Evolutionary conservation across 345 rosid genomes (phyloP), one percentile per base, ranked within the genome.

Genomic region (Linum usitatissimum): DNA sequence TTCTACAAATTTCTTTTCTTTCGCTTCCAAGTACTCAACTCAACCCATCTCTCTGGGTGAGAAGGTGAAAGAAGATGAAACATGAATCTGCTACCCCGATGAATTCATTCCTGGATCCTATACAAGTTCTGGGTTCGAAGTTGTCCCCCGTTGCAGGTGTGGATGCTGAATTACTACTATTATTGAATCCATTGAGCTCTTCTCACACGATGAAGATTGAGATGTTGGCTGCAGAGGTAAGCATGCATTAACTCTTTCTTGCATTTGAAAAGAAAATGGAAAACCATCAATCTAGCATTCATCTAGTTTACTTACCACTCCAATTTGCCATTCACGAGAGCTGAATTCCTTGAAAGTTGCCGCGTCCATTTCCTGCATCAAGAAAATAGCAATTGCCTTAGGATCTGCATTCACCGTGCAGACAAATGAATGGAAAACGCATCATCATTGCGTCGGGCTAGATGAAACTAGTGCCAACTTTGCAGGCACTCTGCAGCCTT

Each of bases 131-230:
- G 42, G 13, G 64, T 61, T 31, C 0, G 45, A 51, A 48, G 67
- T n/a, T 42, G 57, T 74, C 66, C 64, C 62, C 65, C 68, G 65
- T 15, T 62, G 68, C 34, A 75, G 63, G 63, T 74, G 68, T 4
- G 97, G 97, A 67, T 90, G 90, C 83, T 90, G 86, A 70, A 86
- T 78, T 49, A 90, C 76, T 28, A 86, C 92, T n/a, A 87, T 66
- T 63, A 85, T 71, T 36, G 85, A 68, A 65, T 83, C 92, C 65
- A 64, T 76, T 9, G 72, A 68, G 64, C 73, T 75, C 67, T 60
- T 68, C 31, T 82, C 13, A 6, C 9, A 3, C 3, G 18, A 66
- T 38, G 64, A 71, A 54, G 72, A 66, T 60, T 64, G 40, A 49
- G 80, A 80, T 54, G 79, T 73, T 31, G 95, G 95, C 95, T 90